Evolutionary conservation across 306 rosid genomes (phyloP).

Genomic region (Sicyos baderoa): DNA sequence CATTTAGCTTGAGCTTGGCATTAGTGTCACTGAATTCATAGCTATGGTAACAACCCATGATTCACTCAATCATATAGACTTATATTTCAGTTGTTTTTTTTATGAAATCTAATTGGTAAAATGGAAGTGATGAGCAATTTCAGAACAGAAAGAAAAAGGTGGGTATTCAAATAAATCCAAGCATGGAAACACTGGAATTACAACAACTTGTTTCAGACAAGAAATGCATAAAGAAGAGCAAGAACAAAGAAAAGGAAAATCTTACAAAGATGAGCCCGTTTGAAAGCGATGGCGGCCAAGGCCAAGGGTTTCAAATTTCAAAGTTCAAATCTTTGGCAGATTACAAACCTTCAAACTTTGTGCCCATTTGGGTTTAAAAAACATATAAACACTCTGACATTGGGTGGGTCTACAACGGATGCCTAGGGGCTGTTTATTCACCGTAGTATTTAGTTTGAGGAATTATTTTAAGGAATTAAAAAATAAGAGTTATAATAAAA

Average conservation of each 20-base stretch:
- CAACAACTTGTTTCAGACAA: background rate
- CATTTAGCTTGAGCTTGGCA: background rate
- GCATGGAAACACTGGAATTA: background rate
- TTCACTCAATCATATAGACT: background rate
- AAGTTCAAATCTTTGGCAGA: background rate
- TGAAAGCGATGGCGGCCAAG: slow-evolving; percentile 2
- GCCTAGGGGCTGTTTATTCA: no score
- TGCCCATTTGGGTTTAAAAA: background rate
- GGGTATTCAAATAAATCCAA: background rate
- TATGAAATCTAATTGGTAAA: background rate
- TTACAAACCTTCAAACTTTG: background rate
- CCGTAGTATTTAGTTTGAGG: no score
- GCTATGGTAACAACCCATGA: background rate
- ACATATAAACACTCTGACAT: no score
- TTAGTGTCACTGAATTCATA: background rate
- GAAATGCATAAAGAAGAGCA: background rate
- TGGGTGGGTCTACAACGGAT: no score
- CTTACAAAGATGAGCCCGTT: background rate
- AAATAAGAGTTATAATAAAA: no score
- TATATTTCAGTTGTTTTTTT: background rate
- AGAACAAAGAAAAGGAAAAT: background rate
- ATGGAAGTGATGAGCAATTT: background rate
- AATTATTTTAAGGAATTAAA: no score
- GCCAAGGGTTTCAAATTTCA: background rate
- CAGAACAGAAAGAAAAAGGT: background rate